Conservation (phyloP, 345 rosid genomes). For the Ailanthus altissimus region DNA sequence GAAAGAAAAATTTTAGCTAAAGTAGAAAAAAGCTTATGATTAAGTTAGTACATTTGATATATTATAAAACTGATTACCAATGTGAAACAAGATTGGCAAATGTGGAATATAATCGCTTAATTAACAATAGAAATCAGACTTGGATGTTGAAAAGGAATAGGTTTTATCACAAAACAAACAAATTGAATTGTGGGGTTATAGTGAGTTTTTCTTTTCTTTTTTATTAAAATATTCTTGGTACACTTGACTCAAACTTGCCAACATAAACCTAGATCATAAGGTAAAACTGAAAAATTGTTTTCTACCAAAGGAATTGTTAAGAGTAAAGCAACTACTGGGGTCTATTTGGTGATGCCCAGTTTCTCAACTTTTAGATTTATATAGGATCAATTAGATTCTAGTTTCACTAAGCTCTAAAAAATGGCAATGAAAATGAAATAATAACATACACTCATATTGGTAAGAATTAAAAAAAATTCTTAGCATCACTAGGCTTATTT, state of each 20-base stretch:
- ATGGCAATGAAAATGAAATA: slow-evolving; percentile 17
- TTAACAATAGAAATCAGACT: neutral
- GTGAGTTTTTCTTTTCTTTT: neutral
- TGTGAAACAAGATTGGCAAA: neutral
- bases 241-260: neutral
- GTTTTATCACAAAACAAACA: neutral
- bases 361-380: neutral
- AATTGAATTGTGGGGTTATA: neutral
- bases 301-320: slow-evolving; percentile 1
- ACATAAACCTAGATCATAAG: neutral
- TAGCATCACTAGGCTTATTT: neutral
- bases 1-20: too few species aligned
- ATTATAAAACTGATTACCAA: neutral
- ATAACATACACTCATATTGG: neutral
- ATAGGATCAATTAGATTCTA: slow-evolving; percentile 7
- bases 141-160: neutral
- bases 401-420: slow-evolving; percentile 12
- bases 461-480: slow-evolving; percentile 3
- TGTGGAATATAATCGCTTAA: slow-evolving; percentile 3
- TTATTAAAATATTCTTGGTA: neutral
- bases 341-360: slow-evolving; percentile 12
- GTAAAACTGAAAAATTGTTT: slow-evolving; percentile 8
- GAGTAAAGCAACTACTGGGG: slow-evolving; percentile 1
- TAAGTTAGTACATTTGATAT: neutral
- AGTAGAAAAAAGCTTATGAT: neutral